These are phyloP conservation scores for Tetrapisispora phaffii DNA, from an alignment of 805 yeast species.

Conservation along the genomic window DNA sequence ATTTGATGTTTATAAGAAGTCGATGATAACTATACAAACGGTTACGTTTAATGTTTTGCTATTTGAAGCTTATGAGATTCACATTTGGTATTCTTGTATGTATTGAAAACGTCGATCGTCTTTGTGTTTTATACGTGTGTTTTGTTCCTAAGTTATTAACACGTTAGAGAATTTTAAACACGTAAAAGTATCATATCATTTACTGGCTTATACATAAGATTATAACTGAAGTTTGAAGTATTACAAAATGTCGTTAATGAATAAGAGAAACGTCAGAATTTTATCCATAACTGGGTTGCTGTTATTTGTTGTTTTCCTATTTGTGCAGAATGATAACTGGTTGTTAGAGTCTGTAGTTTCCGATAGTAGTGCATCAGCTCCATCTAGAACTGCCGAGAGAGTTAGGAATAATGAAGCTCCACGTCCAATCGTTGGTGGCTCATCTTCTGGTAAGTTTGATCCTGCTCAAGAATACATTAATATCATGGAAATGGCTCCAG, in stretches of 20 bases:
- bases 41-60: too few species aligned
- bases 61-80: too few species aligned
- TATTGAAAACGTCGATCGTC: too few species aligned
- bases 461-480: constrained; percentile 45
- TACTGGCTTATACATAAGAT: too few species aligned
- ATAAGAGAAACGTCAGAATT: constrained; percentile 23
- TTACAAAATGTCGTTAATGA: neutral
- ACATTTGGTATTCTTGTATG: too few species aligned
- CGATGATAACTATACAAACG: too few species aligned
- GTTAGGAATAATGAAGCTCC: constrained; percentile 4
- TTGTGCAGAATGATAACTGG: constrained; percentile 18
- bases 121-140: too few species aligned
- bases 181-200: too few species aligned
- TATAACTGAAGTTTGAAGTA: too few species aligned
- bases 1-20: too few species aligned
- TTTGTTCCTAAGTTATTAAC: too few species aligned
- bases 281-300: constrained; percentile 17
- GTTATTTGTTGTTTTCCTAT: constrained; percentile 20
- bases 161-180: too few species aligned
- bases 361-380: neutral
- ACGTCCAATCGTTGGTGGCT: constrained; percentile 7
- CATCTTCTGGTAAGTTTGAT: constrained; percentile 30
- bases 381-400: neutral
- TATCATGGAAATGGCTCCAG: constrained; percentile 53
- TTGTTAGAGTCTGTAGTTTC: neutral